Base-by-base conservation (phyloP, 2,329 filamentous ascomycete species). In the Proliferodiscus dingleyae region DNA sequence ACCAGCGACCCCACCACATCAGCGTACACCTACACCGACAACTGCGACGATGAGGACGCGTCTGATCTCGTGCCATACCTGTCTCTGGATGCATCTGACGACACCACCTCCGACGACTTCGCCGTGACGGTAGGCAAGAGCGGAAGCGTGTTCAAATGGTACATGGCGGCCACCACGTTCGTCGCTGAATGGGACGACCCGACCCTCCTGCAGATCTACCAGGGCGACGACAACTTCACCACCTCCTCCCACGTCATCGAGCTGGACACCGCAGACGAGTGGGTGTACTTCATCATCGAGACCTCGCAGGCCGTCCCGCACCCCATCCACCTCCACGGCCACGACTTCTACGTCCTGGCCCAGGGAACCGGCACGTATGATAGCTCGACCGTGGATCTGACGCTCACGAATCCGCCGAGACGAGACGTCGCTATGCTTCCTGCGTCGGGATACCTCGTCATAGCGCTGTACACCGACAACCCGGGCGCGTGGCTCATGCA, bases 391-490 rank as follows among this genome's bases (percentile, higher is more conserved):
- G 55, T 57, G 58, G 28, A 46, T 54, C 18, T 57, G 13, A 46
- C 39, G 2, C 59, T 42, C 41, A 56, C 11, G 57, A 77, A 77
- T 55, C 72, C 74, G 0, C 67, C 71, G 22, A 69, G 76, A 4
- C 66, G 76, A 18, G 75, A 79, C 55, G 70, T 71, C 2, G 72
- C 72, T 8, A 69, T 75, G 57, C 62, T 78, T 9, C 59, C 59
- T 21, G 42, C 43, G 8, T 30, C 43, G 3, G 59, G 59, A 2
- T 58, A 60, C 22, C 33, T 61, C 2, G 59, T 59, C 11, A 53
- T 62, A 30, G 57, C 45, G 0, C 59, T 59, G 33, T 13, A 51
- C 13, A 54, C 54, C 0, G 59, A 62, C 36, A 62, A 61, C 38
- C 58, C 59, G 8, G 58, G 59, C 7, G 54, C 54, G 5, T 62